Conservation (phyloP, 2,329 filamentous ascomycete species). For the Zelopaecilomyces penicillatus region DNA sequence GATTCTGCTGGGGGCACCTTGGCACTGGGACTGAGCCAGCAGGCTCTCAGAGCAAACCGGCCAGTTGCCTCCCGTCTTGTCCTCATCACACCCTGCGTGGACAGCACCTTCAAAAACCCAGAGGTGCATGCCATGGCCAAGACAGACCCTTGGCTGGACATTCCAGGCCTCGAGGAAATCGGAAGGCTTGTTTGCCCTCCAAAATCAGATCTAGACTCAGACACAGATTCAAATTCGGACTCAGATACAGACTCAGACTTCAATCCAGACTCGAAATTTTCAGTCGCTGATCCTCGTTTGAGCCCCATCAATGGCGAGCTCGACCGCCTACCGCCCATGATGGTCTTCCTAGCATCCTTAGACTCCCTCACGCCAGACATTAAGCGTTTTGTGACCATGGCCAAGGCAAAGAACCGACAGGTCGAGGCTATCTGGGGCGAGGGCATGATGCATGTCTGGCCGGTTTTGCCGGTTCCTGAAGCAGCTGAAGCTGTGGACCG, state of each 20-base stretch:
- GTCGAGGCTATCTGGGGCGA: constrained; percentile 20
- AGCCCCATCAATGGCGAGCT: constrained; percentile 23
- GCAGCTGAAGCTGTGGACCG: constrained; percentile 17
- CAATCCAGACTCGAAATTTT: constrained; percentile 8
- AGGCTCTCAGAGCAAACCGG: constrained; percentile 16
- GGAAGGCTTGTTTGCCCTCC: constrained; percentile 17
- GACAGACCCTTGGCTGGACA: constrained; percentile 20
- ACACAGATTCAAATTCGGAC: no score
- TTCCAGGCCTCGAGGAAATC: constrained; percentile 18
- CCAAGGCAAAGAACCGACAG: constrained; percentile 15
- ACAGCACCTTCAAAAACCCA: constrained; percentile 20
- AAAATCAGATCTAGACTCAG: no score
- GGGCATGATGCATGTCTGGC: constrained; percentile 26
- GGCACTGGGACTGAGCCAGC: constrained; percentile 22
- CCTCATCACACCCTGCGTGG: constrained; percentile 21
- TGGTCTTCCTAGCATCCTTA: constrained; percentile 19
- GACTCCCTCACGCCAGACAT: constrained; percentile 22
- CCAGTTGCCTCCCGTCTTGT: constrained; percentile 19
- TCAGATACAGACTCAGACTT: constrained; percentile 7
- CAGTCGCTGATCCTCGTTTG: constrained; percentile 13
- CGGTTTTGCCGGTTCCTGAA: constrained; percentile 21
- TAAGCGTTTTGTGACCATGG: constrained; percentile 19
- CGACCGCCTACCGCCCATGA: constrained; percentile 19
- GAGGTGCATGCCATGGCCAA: constrained; percentile 16
- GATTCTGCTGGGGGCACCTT: constrained; percentile 25